A percentile compares a stretch with the other conserved stretches of the same genome.
These are phyloP conservation scores for Paramecium caudatum DNA, from an alignment of 73 alveolate species.

Conservation along the genomic window DNA sequence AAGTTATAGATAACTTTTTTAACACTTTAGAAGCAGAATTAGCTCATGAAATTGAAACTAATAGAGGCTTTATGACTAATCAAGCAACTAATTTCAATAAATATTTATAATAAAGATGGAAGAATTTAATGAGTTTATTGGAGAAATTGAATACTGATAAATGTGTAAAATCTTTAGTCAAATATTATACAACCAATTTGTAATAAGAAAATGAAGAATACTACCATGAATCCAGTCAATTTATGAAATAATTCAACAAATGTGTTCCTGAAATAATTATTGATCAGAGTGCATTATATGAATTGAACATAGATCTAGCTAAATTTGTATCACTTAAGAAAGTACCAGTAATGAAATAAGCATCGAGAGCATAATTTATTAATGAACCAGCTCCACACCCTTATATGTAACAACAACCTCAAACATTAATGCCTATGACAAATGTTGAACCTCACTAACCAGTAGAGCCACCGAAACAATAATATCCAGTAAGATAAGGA, in stretches of 20 bases:
- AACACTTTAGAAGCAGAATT: slow-evolving; percentile 62
- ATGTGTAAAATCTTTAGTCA: slow-evolving; percentile 39
- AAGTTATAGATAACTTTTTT: slow-evolving; percentile 57
- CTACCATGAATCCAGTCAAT: slow-evolving; percentile 62
- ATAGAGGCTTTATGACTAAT: slow-evolving; percentile 24
- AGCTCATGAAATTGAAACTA: slow-evolving; percentile 31
- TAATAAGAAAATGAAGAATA: slow-evolving; percentile 44
- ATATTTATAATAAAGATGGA: slow-evolving; percentile 53
- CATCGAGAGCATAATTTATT: neutral
- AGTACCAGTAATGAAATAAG: slow-evolving; percentile 23
- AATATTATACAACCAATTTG: slow-evolving; percentile 31
- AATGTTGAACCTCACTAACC: neutral
- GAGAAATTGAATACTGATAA: slow-evolving; percentile 60
- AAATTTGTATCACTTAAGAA: slow-evolving; percentile 31
- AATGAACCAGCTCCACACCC: neutral
- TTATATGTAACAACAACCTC: slow-evolving; percentile 2
- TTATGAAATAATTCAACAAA: slow-evolving; percentile 15
- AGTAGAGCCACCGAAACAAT: neutral
- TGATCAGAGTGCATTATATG: slow-evolving; percentile 45
- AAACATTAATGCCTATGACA: slow-evolving; percentile 37
- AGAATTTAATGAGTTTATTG: slow-evolving; percentile 25
- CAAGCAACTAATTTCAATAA: slow-evolving; percentile 23
- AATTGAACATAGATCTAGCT: slow-evolving; percentile 52
- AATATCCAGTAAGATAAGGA: slow-evolving; percentile 33
- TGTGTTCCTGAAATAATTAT: slow-evolving; percentile 53